Evolutionary conservation across 192 early-diverging fungal species (phyloP), one percentile per base, ranked within the genome.

Genomic region (Coemansia interrupta): DNA sequence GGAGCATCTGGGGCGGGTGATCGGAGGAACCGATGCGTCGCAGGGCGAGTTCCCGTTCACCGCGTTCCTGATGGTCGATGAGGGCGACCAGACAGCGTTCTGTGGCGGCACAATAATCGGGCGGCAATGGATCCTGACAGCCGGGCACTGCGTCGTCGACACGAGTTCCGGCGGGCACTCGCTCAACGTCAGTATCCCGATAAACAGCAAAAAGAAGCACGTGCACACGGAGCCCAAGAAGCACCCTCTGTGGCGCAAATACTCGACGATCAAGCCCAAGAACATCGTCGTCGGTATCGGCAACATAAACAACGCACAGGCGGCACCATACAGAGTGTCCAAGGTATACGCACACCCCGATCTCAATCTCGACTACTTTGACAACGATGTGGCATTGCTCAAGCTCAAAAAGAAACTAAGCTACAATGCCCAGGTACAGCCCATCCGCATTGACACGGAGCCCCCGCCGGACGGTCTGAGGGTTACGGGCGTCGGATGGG

Each of bases 361-460:
- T 12, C 26, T 80, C 10, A 68, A 80, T 47, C 60, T 74, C 6
- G 68, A 73, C 38, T 70, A 73, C 42, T 67, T 78, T 41, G 71
- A 72, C 56, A 74, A 82, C 66, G 80, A 82, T 40, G 65, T 82
- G 29, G 80, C 75, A 43, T 50, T 82, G 42, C 39, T 82, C 14
- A 78, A 78, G 40, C 71, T 82, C 22, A 58, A 66, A 20, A 64
- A 57, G 19, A 70, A 70, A 45, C 46, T 82, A 0, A 61, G 50
- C 1, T 74, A 64, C 44, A 58, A 30, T 36, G 26, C 3, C 8
- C 14, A 46, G 15, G 68, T 78, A 13, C 75, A 82, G 48, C 75
- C 80, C 1, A 64, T 77, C 15, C 59, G 30, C 12, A 78, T 82
- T 19, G 59, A 65, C 42, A 75, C 74, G 7, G 58, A 47, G 17